These are phyloP conservation scores for Hypoxylon sp. DNA, from an alignment of 2,329 filamentous ascomycete genomes.

Conservation along the genomic window DNA sequence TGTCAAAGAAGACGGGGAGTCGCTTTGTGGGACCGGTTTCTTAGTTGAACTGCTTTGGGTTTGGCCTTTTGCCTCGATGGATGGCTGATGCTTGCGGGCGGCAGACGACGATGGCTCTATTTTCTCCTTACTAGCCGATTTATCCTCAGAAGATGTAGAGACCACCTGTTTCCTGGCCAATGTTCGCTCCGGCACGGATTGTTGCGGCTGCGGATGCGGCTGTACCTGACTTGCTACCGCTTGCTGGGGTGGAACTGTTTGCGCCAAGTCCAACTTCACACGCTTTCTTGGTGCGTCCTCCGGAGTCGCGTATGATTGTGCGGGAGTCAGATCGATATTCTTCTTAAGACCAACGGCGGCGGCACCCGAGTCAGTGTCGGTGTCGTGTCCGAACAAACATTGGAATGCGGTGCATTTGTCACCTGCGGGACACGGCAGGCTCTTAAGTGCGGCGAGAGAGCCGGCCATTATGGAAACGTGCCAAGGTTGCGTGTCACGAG, in stretches of 20 bases:
- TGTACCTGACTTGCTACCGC: constrained; percentile 6
- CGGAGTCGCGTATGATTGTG: constrained; percentile 10
- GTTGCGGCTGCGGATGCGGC: not conserved
- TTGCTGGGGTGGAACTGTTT: constrained; percentile 11
- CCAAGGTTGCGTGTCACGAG: constrained; percentile 3
- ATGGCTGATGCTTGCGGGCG: constrained; percentile 12
- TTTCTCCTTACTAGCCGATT: not conserved
- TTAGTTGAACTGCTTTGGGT: not conserved
- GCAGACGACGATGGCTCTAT: not conserved
- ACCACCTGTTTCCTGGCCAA: constrained; percentile 1
- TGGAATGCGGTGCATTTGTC: constrained; percentile 57
- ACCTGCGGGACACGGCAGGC: constrained; percentile 60
- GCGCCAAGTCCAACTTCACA: constrained; percentile 35
- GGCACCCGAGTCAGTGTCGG: constrained; percentile 42
- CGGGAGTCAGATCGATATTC: constrained; percentile 2
- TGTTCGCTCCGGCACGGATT: not conserved
- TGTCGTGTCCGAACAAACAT: constrained; percentile 58
- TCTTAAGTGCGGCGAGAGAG: constrained; percentile 52
- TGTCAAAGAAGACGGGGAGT: constrained; percentile 2
- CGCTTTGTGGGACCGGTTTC: not conserved
- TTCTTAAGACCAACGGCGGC: constrained; percentile 13
- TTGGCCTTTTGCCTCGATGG: not conserved
- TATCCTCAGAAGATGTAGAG: constrained; percentile 4
- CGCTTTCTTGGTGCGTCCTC: constrained; percentile 40
- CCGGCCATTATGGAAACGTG: constrained; percentile 38